These are phyloP conservation scores for Drechslerella dactyloides DNA, from an alignment of 2,329 filamentous ascomycete species.

Conservation along the genomic window DNA sequence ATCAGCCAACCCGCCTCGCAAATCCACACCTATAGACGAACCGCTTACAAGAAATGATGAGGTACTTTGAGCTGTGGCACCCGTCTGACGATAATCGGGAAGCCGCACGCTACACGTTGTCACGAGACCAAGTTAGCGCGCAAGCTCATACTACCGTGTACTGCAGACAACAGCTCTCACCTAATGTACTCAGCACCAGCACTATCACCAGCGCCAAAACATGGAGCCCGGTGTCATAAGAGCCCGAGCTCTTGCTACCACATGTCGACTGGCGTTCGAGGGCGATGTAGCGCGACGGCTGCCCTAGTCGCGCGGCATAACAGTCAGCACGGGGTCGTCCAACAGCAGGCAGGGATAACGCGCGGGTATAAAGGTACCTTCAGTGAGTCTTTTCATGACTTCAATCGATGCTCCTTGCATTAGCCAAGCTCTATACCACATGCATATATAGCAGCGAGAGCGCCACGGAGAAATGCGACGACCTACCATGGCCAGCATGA, in stretches of 20 bases:
- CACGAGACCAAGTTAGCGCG: constrained; percentile 13
- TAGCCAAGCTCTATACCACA: constrained; percentile 13
- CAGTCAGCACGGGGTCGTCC: constrained; percentile 13
- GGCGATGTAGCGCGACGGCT: constrained; percentile 22
- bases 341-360: not conserved
- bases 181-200: constrained; percentile 64
- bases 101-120: constrained; percentile 64
- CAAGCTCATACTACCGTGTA: not conserved
- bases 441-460: not conserved
- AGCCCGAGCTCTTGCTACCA: constrained; percentile 56
- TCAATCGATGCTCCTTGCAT: not conserved
- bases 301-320: constrained; percentile 11
- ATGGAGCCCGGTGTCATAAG: constrained; percentile 66
- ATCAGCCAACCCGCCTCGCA: constrained; percentile 55
- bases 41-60: constrained; percentile 60
- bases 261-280: constrained; percentile 50
- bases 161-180: constrained; percentile 56
- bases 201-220: constrained; percentile 67
- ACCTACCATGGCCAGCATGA: constrained; percentile 45
- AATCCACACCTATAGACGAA: not conserved
- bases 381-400: constrained; percentile 41
- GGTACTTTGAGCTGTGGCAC: constrained; percentile 68
- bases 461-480: not conserved
- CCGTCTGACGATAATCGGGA: constrained; percentile 67
- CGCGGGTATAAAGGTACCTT: constrained; percentile 24